Conservation (phyloP, 768 basidiomycete species). For the Kwoniella sp. region DNA sequence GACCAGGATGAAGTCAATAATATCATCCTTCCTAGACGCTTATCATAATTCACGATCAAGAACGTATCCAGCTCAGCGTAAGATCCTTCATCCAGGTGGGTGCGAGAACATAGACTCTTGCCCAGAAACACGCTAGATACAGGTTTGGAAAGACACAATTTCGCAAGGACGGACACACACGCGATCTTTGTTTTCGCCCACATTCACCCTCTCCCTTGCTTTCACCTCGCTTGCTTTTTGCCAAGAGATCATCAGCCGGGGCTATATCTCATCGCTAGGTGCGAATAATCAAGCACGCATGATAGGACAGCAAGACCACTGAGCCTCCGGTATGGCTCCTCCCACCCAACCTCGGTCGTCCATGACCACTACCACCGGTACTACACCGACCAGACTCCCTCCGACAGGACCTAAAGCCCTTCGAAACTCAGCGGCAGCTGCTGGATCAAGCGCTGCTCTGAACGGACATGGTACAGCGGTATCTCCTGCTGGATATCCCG, state of each 20-base stretch:
- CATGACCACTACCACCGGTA: background rate
- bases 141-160: background rate
- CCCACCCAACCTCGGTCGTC: slow-evolving; percentile 6
- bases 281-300: slow-evolving; percentile 6
- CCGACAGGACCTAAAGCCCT: slow-evolving; percentile 34
- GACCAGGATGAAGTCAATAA: background rate
- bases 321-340: slow-evolving; percentile 29
- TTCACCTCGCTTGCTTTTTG: background rate
- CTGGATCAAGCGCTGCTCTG: background rate
- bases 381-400: slow-evolving; percentile 7
- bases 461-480: background rate
- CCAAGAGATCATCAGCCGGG: no score
- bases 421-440: background rate
- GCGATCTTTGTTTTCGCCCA: background rate
- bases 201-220: background rate
- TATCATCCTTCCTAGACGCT: background rate
- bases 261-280: background rate
- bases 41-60: no score
- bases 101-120: background rate
- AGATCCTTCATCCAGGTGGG: no score
- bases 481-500: slow-evolving; percentile 13
- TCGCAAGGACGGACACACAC: background rate
- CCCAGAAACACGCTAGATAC: background rate
- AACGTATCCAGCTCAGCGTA: no score
- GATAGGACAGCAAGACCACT: background rate